These are phyloP conservation scores for Candida oleophila DNA, from an alignment of 805 yeast species.

Conservation along the genomic window DNA sequence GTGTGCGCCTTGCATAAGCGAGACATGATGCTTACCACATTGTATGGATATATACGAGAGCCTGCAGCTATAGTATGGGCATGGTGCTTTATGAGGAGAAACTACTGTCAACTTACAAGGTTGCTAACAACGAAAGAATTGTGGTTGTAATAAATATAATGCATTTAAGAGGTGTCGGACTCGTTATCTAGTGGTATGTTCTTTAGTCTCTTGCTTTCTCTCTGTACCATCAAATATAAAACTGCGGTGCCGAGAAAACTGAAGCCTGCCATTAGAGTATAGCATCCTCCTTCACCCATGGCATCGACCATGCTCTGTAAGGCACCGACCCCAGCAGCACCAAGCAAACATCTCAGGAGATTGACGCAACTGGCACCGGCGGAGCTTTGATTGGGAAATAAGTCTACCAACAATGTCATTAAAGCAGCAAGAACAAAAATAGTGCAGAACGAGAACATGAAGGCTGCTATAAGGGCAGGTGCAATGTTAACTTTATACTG, in stretches of 20 bases:
- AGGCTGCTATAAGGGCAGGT: constrained; percentile 53
- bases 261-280: constrained; percentile 60
- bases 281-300: constrained; percentile 72
- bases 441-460: constrained; percentile 52
- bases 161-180: not conserved
- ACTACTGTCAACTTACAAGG: no score
- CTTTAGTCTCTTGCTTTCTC: not conserved
- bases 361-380: constrained; percentile 71
- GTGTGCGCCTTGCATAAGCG: no score
- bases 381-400: constrained; percentile 66
- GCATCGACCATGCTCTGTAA: constrained; percentile 53
- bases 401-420: constrained; percentile 66
- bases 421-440: constrained; percentile 55
- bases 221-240: not conserved
- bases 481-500: constrained; percentile 45
- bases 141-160: no score
- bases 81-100: no score
- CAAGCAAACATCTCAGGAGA: constrained; percentile 62
- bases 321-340: constrained; percentile 68
- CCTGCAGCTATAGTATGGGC: no score
- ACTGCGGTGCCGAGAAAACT: constrained; percentile 17
- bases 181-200: not conserved
- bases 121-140: no score
- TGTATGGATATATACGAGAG: no score
- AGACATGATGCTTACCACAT: no score